Base-by-base conservation (phyloP, 169 alveolate species). In the Plasmodium inui region DNA sequence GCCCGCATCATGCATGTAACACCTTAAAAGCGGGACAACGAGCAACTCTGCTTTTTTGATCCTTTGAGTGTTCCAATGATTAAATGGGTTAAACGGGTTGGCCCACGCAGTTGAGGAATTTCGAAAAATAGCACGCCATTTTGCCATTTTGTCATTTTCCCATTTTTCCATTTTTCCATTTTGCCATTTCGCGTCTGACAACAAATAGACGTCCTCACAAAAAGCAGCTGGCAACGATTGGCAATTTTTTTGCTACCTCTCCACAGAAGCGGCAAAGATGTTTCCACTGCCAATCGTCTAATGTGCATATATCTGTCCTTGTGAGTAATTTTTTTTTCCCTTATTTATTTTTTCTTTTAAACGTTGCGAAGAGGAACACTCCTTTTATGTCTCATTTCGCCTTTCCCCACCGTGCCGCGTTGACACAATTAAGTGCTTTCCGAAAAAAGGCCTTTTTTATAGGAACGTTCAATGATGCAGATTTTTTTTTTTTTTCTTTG, bases 1-100 rank as follows among this genome's bases (percentile, higher is more conserved):
- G 14, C 19, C 7, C 22, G 61, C 61, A 50, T 2, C 61, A 50
- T 12, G 22, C 61, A 50, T 14, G 61, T 41, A 1, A 46, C 37
- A 84, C 80, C 81, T 86, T 22, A 28, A 86, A 41, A 61, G 53
- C 37, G 10, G 46, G 79, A 55, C 28, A 74, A 70, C 8, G 50
- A 67, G 34, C 30, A 34, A 41, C 83, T 46, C 32, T 50, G 19
- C 67, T 39, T 72, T 83, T 39, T 53, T 41, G 37, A 53, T 30
- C 37, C 34, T 73, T 74, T 74, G 82, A 86, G 46, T 86, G 81
- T 32, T 74, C 80, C 26, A 26, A 32, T 34, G 41, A 14, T 46
- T 53, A 86, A 74, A 41, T 41, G 57, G 46, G 92, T 84, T 67
- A 67, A 67, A 26, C 14, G 9, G 4, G n/a, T 67, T 26, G n/a